Evolutionary conservation across 1,284 basidiomycete species (phyloP).

Genomic region (Trichosporon sp.): DNA sequence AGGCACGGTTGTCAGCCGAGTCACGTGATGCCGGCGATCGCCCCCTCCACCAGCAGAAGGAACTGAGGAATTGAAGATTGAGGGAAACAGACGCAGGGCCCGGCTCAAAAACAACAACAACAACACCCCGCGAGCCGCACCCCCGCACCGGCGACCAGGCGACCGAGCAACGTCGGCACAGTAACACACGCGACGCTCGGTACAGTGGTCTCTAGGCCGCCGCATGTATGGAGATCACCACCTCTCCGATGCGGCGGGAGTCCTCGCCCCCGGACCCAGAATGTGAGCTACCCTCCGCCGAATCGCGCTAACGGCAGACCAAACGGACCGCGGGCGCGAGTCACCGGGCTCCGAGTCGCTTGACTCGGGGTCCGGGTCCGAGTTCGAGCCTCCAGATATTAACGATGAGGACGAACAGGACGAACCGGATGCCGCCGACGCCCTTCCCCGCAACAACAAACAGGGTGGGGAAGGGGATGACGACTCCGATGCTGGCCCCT

Average conservation of each 20-base stretch:
- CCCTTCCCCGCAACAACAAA: not conserved
- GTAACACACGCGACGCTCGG: not conserved
- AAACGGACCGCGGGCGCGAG: not conserved
- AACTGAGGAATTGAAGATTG: not conserved
- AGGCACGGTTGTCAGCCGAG: not conserved
- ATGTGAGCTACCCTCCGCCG: not conserved
- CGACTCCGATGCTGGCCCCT: not conserved
- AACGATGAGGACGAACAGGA: not conserved
- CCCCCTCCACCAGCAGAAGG: not conserved
- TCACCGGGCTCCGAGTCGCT: not conserved
- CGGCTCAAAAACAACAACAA: not conserved
- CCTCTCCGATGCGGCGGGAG: constrained; percentile 3
- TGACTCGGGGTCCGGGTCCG: not conserved
- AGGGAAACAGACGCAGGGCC: not conserved
- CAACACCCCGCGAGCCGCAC: not conserved
- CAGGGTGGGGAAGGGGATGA: not conserved
- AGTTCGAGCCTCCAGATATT: not conserved
- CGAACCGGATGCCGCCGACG: not conserved
- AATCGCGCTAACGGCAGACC: not conserved
- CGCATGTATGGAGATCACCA: not conserved
- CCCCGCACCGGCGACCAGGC: not conserved
- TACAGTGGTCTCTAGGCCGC: not conserved
- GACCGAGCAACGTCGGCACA: not conserved
- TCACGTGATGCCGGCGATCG: constrained; percentile 8
- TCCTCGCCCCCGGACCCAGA: not conserved